These are phyloP conservation scores for Cenchrus purpureus DNA, from an alignment of 176 grass and related monocot species.

Conservation along the genomic window DNA sequence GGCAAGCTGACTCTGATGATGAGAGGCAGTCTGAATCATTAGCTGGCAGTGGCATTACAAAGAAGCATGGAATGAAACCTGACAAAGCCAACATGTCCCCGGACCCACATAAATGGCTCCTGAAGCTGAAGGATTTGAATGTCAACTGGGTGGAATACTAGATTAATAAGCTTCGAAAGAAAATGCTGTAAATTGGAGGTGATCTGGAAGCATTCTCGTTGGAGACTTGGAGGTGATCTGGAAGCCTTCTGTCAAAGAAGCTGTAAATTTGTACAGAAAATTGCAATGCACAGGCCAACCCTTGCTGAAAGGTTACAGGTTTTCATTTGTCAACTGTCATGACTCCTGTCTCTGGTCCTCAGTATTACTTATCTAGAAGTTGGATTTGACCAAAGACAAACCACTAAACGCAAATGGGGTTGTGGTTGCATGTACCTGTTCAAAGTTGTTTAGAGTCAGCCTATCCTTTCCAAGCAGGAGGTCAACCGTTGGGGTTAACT, in stretches of 20 bases:
- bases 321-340: background rate
- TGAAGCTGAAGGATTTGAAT: slow-evolving; percentile 80
- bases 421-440: background rate
- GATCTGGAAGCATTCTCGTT: slow-evolving; percentile 1
- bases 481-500: background rate
- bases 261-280: slow-evolving; percentile 29
- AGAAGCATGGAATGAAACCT: slow-evolving; percentile 32
- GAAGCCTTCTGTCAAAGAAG: background rate
- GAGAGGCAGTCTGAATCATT: slow-evolving; percentile 47
- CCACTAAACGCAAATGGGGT: background rate
- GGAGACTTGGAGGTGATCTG: background rate
- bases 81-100: slow-evolving; percentile 40
- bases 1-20: slow-evolving; percentile 28
- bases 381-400: background rate
- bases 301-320: background rate
- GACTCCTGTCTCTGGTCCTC: background rate
- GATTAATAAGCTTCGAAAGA: background rate
- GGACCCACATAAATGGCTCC: slow-evolving; percentile 67
- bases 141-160: slow-evolving; percentile 74
- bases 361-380: slow-evolving; percentile 17
- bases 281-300: background rate
- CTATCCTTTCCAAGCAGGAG: background rate
- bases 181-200: background rate
- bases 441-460: background rate
- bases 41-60: background rate